These are phyloP conservation scores for Vickermania ingenoplastis DNA, from an alignment of 208 protist species.

Conservation along the genomic window DNA sequence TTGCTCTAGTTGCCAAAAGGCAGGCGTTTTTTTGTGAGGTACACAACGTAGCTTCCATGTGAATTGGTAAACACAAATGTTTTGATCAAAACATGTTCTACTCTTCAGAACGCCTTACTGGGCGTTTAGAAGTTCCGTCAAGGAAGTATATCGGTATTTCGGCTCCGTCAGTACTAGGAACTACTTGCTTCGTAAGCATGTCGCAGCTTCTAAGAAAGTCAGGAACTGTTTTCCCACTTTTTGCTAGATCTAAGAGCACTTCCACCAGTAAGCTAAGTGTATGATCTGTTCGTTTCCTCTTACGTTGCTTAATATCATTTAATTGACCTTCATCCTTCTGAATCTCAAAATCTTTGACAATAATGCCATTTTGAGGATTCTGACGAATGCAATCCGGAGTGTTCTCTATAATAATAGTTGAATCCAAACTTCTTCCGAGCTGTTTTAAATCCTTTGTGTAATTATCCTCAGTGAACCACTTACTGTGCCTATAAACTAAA, in stretches of 20 bases:
- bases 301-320: background rate
- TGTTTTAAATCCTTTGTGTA: slow-evolving; percentile 82
- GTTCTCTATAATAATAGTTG: slow-evolving; percentile 85
- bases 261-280: slow-evolving; percentile 71
- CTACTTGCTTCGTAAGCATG: slow-evolving; percentile 42
- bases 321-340: slow-evolving; percentile 4
- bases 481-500: slow-evolving; percentile 67
- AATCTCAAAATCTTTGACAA: slow-evolving; percentile 82
- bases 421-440: slow-evolving; percentile 62
- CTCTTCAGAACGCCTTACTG: no score
- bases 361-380: slow-evolving; percentile 79
- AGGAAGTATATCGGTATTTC: slow-evolving; percentile 72
- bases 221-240: slow-evolving; percentile 68
- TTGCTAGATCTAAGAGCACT: slow-evolving; percentile 46
- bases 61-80: no score
- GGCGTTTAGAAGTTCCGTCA: no score
- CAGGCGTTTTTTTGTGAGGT: no score
- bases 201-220: slow-evolving; percentile 63
- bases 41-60: no score
- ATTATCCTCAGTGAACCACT: slow-evolving; percentile 68
- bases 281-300: slow-evolving; percentile 33
- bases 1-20: no score
- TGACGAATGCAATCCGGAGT: slow-evolving; percentile 74
- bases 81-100: no score
- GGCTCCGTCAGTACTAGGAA: slow-evolving; percentile 42